Evolutionary conservation across 257 asterid genomes (phyloP), one percentile per base, ranked within the genome.

Genomic region (Paulownia fortunei): DNA sequence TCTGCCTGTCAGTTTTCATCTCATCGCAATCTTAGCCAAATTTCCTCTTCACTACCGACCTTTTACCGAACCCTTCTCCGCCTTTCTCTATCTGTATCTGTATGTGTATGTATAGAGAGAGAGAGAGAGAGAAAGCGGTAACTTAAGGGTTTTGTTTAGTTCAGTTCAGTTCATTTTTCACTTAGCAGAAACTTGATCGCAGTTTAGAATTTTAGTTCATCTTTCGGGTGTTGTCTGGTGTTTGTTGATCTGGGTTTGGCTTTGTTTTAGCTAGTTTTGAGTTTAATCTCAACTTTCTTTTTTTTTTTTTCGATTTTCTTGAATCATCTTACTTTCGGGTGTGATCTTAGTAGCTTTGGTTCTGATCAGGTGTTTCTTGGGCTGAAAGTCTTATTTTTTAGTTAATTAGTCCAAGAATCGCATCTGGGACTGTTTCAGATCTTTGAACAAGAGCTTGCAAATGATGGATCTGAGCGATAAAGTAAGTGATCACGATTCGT

Each of bases 401-500:
- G 68, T 55, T 6, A 24, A 11, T 63, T 21, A 54, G 75, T 46
- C 79, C 21, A 4, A 4, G 7, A 15, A 59, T 70, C 24, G 26
- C 23, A 41, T 26, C 81, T 73, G 73, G 65, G 79, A 6, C 83
- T 42, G 68, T 1, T 71, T 74, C 73, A 27, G 83, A 78, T 80
- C 78, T n/a, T 70, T 10, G 73, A 26, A 8, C 16, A 18, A 3
- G 30, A 1, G 49, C 72, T 9, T 23, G 13, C 4, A 21, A 73
- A 83, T 79, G 94, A 89, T 83, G 94, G 97, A 95, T 93, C 96
- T 87, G 85, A 86, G 92, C 60, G 97, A 95, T 83, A 90, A 91
- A 76, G 98, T 93, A 80, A 91, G 97, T 77, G 91, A 88, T 92
- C 89, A 63, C 18, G 62, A 39, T 44, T 21, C 7, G 5, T 23